Base-by-base conservation (phyloP, 306 rosid genomes). In the Hylodesmum podocarpum region DNA sequence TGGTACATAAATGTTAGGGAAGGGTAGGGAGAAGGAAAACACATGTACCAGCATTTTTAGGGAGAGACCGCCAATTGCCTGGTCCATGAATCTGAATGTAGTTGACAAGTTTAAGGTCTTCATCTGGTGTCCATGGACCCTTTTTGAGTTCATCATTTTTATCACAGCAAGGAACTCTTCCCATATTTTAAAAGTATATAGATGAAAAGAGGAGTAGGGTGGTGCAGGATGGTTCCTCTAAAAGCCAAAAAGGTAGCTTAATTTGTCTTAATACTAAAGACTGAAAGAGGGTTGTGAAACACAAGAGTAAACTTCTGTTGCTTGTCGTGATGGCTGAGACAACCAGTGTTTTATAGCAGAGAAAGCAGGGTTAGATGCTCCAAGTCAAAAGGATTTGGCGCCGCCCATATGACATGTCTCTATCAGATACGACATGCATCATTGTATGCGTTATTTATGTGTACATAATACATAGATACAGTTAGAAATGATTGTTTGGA, bases 111-210 rank as follows among this genome's bases (percentile, higher is more conserved):
- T 84, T 74, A 8, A 66, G 82, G 81, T 92, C 97, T 83, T 92
- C 97, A 55, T 92, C 96, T 0, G 93, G 78, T 0, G 97, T 92
- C 97, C 97, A 92, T 39, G 97, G 93, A 79, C 97, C 97, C 81
- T 88, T 92, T 83, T 92, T 92, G 19, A 92, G 87, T 3, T 92
- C 96, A 77, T 92, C 96, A 77, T 70, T 86, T 61, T 87, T 90
- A 46, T 90, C 94, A 77, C 96, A 92, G 81, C 97, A 92, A 80
- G 96, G 97, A 46, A 87, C 86, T 87, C 97, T 90, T 51, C 96
- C 97, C 97, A 92, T n/a, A n/a, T 90, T 27, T 44, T 21, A 28
- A 8, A 53, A 40, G 31, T n/a, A 36, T 15, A 13, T 18, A 14
- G 64, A 18, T 28, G 59, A 41, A 0, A 0, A 16, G 37, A n/a